These are phyloP conservation scores for Actinomortierella wolfii DNA, from an alignment of 371 early-diverging fungal species.

Conservation along the genomic window DNA sequence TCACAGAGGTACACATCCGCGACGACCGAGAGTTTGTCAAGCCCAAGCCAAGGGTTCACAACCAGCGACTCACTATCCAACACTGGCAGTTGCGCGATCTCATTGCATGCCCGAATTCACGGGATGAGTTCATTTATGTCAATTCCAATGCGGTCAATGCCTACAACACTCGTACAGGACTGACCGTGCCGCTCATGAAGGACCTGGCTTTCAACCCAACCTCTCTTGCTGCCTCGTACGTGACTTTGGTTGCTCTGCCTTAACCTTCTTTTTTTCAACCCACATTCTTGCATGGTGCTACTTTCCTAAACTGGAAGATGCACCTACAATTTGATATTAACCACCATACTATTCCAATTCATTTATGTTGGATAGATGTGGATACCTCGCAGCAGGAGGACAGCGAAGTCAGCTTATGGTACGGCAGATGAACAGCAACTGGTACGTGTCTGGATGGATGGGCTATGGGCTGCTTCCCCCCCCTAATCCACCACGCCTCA, in stretches of 20 bases:
- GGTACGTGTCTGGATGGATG: conserved; percentile 43
- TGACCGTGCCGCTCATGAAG: conserved; percentile 57
- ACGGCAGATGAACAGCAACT: conserved; percentile 70
- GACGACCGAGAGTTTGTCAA: conserved; percentile 48
- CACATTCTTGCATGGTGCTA: too few relatives aligned
- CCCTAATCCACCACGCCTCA: too few relatives aligned
- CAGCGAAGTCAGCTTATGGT: conserved; percentile 87
- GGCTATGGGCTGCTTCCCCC: too few relatives aligned
- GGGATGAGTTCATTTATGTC: conserved; percentile 63
- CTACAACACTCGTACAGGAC: conserved; percentile 65
- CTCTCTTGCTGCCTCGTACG: conserved; percentile 51
- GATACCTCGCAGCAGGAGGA: conserved; percentile 91
- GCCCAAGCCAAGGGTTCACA: conserved; percentile 52
- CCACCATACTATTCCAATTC: neutral
- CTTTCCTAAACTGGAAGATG: too few relatives aligned
- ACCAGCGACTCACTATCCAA: conserved; percentile 62
- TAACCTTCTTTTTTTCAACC: too few relatives aligned
- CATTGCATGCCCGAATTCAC: conserved; percentile 65
- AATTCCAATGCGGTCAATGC: conserved; percentile 60
- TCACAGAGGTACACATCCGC: conserved; percentile 20
- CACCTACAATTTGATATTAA: neutral
- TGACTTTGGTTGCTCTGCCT: neutral
- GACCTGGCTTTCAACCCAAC: conserved; percentile 83
- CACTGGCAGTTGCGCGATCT: conserved; percentile 94
- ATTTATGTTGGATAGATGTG: conserved; percentile 61